Base-by-base conservation (phyloP, 2,329 filamentous ascomycete genomes). In the Knoxdaviesia capensis region DNA sequence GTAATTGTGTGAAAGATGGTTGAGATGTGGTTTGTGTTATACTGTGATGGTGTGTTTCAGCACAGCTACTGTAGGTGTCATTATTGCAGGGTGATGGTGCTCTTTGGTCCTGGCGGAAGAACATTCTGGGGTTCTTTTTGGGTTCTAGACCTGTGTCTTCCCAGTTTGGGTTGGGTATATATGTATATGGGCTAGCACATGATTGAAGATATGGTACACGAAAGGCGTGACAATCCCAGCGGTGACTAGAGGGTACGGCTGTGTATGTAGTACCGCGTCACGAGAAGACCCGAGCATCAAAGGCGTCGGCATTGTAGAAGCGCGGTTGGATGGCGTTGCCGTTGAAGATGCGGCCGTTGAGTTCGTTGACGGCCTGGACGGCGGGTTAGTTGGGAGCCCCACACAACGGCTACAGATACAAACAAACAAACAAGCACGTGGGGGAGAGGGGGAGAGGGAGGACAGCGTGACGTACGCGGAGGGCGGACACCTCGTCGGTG, bases 341-440 rank as follows among this genome's bases (percentile, higher is more conserved):
- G 48, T 86, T 87, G 57, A 96, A 96, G 10, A 85, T 71, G 42
- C 86, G 76, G 10, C 86, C 86, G 52, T 94, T 77, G 36, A 94
- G 71, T 7, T 85, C 85, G 55, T 90, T 92, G 41, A 96, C 84
- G 41, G 88, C 88, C 79, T 87, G 44, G 36, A 45, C 11, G 3
- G 31, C 2, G 36, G 28, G 28, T 36, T 34, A 38, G 35, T 7
- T 37, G 41, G 48, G 36, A 51, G 38, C 31, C 29, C 31, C 20
- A 33, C 40, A n/a, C 44, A 48, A 30, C 28, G 11, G 44, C 38
- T 31, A 43, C 9, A 36, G 34, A 39, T 36, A 33, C 5, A 8
- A 7, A 20, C 30, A 34, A 5, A 31, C 36, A 32, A 31, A 28
- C 9, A 31, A 7, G 20, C 32, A 30, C 11, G 11, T 31, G 5